Base-by-base conservation (phyloP, 139 green algal species). In the Closterium sp. region DNA sequence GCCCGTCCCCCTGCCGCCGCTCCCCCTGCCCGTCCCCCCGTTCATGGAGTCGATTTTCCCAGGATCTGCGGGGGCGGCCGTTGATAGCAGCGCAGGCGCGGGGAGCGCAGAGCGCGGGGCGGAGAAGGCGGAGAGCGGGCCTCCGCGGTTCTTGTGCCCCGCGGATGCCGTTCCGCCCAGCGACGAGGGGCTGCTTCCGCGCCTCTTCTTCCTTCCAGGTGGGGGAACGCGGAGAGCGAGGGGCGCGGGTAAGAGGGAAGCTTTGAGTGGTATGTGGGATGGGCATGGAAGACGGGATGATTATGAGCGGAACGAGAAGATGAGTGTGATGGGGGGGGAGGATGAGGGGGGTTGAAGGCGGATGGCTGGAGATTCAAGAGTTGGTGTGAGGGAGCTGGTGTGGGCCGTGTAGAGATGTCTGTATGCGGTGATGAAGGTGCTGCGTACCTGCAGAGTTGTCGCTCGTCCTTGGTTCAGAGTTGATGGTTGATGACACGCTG, bases 191-290 rank as follows among this genome's bases (percentile, higher is more conserved):
- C 85, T 31, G 85, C n/a, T 87, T 29, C 85, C 85, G n/a, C 85
- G 85, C 27, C 85, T 87, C 19, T 87, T 87, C 85, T 87, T 87
- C n/a, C 85, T 87, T 27, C 85, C 85, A 32, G 85, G 85, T 87
- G 28, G n/a, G 27, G n/a, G n/a, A 31, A 29, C 38, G 6, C 38
- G 38, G 38, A 50, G 38, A 17, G 38, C 38, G 5, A 50, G 38
- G 38, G 38, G 38, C 38, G n/a, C 11, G 28, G 85, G n/a, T 9
- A 87, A 30, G n/a, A 10, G 28, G 10, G 85, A 11, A 87, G 85
- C 22, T 13, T 0, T 30, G 28, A 87, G n/a, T 0, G 85, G 85
- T 11, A 24, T 24, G 2, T 87, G 85, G 1, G 9, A 6, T 22
- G 10, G 28, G 24, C 19, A 87, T 30, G 85, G n/a, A 31, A 17